Evolutionary conservation across 768 basidiomycete genomes (phyloP), one percentile per base, ranked within the genome.

Genomic region (Termitomyces sp.): DNA sequence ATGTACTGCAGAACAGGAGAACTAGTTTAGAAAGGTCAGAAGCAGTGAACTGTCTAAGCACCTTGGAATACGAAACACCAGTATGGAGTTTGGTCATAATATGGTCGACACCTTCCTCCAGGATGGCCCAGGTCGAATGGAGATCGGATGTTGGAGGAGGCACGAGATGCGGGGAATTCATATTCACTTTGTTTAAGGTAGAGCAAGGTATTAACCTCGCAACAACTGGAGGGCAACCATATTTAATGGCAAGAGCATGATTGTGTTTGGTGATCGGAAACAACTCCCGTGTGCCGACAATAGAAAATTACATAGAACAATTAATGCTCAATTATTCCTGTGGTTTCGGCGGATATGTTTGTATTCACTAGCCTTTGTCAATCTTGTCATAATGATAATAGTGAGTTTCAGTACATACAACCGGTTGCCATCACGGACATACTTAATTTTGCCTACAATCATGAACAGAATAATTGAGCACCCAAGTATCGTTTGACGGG

Each of bases 61-160:
- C 82, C 77, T 84, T 83, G 62, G 90, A 90, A 76, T 91, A 92
- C 22, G 92, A 92, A 57, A 94, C 89, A 62, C 92, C 92, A 0
- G 90, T 91, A 69, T 92, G 90, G 20, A 93, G 80, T 75, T 91
- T 91, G 66, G 90, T 92, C 92, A 94, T 93, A 72, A 94, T 94
- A 69, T 94, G 92, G 76, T 94, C 92, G 36, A 94, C 89, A 53
- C 88, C 88, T 61, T 94, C 91, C 74, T 93, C 89, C 49, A 96
- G 85, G 70, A 89, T 95, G 6, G 82, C 78, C 94, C 94, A 96
- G 32, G 92, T 94, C n/a, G 90, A 91, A 12, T 81, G 81, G 51
- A 94, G 79, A 72, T 94, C 93, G 35, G 91, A 82, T 44, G 76
- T 82, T 7, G 87, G 70, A 57, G 87, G 81, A 3, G 90, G 91